Evolutionary conservation across 495 filamentous ascomycete genomes (phyloP).

Genomic region (Daldinia vernicosa): DNA sequence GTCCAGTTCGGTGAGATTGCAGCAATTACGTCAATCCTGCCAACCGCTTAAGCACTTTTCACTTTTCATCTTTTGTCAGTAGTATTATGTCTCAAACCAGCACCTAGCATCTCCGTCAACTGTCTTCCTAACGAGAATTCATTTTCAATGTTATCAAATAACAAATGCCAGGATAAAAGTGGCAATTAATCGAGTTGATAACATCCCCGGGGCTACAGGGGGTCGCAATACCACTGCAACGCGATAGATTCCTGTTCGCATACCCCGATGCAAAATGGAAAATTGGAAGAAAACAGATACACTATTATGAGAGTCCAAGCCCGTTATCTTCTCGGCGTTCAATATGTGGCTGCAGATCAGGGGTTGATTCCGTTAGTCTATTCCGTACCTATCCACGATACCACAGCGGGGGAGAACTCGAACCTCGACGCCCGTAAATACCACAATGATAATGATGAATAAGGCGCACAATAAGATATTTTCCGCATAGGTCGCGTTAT

Average conservation of each 20-base stretch:
- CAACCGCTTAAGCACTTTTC: background rate
- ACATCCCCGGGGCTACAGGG: constrained; percentile 27
- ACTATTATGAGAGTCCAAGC: background rate
- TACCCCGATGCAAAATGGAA: constrained; percentile 11
- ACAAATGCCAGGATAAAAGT: constrained; percentile 6
- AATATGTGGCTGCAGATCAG: constrained; percentile 29
- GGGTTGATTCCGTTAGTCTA: constrained; percentile 28
- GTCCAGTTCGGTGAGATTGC: constrained; percentile 31
- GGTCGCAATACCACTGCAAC: constrained; percentile 11
- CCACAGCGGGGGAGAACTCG: background rate
- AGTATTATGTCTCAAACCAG: constrained; percentile 30
- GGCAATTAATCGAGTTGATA: constrained; percentile 22
- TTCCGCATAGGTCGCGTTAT: constrained; percentile 8
- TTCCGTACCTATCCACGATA: constrained; percentile 3
- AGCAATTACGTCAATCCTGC: constrained; percentile 35
- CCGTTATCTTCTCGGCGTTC: constrained; percentile 17
- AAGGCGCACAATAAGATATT: constrained; percentile 1
- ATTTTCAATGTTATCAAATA: constrained; percentile 17
- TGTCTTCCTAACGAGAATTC: background rate
- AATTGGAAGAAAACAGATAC: background rate
- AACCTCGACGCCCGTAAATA: constrained; percentile 17
- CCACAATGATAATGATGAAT: constrained; percentile 20
- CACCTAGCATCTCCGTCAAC: background rate
- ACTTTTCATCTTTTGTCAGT: constrained; percentile 12
- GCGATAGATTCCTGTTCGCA: constrained; percentile 7